Percentiles rank a stretch among this genome's conserved stretches.
These are phyloP conservation scores for Pichia sp. DNA, from an alignment of 1,139 yeast genomes.

Conservation along the genomic window DNA sequence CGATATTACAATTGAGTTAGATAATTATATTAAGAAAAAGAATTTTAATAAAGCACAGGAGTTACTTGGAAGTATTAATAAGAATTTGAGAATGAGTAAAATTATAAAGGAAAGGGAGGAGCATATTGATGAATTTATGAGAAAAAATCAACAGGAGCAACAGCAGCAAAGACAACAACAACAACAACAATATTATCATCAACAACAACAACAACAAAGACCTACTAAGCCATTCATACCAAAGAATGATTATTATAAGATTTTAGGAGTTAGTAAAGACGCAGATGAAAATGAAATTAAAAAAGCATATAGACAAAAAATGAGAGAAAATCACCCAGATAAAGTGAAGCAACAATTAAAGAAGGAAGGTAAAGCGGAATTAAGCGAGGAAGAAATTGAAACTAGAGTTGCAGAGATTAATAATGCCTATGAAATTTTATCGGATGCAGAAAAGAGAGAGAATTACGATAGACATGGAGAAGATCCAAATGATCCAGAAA, in stretches of 20 bases:
- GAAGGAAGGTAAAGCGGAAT: conserved; percentile 31
- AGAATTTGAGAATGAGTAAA: no score
- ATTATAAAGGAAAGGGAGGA: conserved; percentile 6
- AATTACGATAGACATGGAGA: conserved; percentile 58
- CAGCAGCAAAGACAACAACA: conserved; percentile 17
- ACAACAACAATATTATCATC: conserved; percentile 6
- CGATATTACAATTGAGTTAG: no score
- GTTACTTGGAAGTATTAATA: no score
- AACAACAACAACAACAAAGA: conserved; percentile 38
- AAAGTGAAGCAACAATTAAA: conserved; percentile 45
- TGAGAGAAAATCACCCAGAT: conserved; percentile 87
- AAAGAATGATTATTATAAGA: conserved; percentile 73
- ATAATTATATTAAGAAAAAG: no score
- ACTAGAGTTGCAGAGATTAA: conserved; percentile 86
- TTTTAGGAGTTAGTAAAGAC: conserved; percentile 58
- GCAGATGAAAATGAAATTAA: conserved; percentile 74
- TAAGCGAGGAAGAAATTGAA: conserved; percentile 68
- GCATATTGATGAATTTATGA: conserved; percentile 22
- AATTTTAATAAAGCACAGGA: no score
- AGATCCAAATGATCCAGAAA: conserved; percentile 43
- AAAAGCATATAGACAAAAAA: conserved; percentile 72
- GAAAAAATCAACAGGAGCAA: conserved; percentile 33
- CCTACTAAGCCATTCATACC: conserved; percentile 29
- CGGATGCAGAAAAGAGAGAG: conserved; percentile 56
- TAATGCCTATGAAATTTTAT: conserved; percentile 83